These are phyloP conservation scores for Petunia secreta DNA, from an alignment of 257 asterid genomes.

Conservation along the genomic window DNA sequence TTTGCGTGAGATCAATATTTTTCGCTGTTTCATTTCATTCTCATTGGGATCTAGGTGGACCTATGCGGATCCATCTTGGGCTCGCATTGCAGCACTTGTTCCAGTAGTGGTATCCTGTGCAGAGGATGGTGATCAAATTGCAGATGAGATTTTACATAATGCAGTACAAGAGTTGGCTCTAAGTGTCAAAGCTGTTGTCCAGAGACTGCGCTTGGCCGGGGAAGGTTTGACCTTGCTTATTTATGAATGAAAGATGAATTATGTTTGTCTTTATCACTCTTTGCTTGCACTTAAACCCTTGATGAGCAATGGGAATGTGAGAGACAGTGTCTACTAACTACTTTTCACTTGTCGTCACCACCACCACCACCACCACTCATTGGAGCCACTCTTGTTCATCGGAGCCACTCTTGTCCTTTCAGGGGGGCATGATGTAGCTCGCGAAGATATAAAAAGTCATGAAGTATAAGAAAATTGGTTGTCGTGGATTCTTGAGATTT, in stretches of 20 bases:
- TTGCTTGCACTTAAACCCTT: conserved; percentile 18
- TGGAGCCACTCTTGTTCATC: not conserved
- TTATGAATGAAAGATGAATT: not conserved
- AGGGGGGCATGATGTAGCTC: not conserved
- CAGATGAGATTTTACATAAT: conserved; percentile 67
- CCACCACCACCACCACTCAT: too few relatives aligned
- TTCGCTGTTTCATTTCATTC: conserved; percentile 32
- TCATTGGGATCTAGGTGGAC: conserved; percentile 95
- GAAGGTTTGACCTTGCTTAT: conserved; percentile 53
- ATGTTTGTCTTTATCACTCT: not conserved
- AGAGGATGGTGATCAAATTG: conserved; percentile 87
- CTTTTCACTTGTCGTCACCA: not conserved
- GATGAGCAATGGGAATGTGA: not conserved
- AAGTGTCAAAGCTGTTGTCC: conserved; percentile 89
- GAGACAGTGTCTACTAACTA: not conserved
- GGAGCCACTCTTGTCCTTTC: not conserved
- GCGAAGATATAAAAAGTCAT: not conserved
- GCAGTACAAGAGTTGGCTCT: conserved; percentile 84
- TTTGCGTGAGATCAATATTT: not conserved
- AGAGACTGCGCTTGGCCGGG: conserved; percentile 75
- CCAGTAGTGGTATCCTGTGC: conserved; percentile 92
- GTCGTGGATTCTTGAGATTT: not conserved
- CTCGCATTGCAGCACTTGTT: conserved; percentile 94
- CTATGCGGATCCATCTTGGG: conserved; percentile 98
- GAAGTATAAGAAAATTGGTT: not conserved